Conservation (phyloP, 179 eudicot species). For the Pouteria campechiana region DNA sequence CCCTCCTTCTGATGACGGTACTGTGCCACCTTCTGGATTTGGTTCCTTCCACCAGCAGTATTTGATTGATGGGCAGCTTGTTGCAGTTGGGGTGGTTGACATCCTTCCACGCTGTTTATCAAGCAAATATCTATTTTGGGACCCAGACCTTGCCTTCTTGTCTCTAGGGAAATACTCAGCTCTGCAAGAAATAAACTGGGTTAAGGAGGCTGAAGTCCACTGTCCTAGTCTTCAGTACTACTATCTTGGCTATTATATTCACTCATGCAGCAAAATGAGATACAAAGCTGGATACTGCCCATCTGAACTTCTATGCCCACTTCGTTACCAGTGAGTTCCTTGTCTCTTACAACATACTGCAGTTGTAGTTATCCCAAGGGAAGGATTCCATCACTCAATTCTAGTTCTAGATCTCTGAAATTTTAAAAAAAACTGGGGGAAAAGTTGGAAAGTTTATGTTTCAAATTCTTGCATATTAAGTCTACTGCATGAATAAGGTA, state of each 20-base stretch:
- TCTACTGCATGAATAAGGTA: too few species aligned
- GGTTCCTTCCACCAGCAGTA: slow-evolving; percentile 99
- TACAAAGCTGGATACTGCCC: slow-evolving; percentile 91
- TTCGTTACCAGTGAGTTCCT: slow-evolving; percentile 76
- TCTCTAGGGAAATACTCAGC: slow-evolving; percentile 90
- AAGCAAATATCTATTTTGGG: slow-evolving; percentile 97
- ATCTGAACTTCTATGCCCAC: slow-evolving; percentile 95
- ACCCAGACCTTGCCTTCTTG: slow-evolving; percentile 74
- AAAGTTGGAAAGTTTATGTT: too few species aligned
- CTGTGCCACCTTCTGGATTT: slow-evolving; percentile 84
- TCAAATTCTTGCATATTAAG: too few species aligned
- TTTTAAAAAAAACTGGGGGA: too few species aligned
- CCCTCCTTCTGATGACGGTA: slow-evolving; percentile 45
- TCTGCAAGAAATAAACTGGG: slow-evolving; percentile 77
- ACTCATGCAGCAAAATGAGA: slow-evolving; percentile 93
- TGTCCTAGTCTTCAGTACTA: slow-evolving; percentile 86
- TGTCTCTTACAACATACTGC: neutral
- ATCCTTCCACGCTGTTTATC: slow-evolving; percentile 94
- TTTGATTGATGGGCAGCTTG: slow-evolving; percentile 65
- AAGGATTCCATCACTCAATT: too few species aligned
- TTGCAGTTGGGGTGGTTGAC: slow-evolving; percentile 97
- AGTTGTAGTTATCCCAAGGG: neutral
- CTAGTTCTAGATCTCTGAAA: too few species aligned
- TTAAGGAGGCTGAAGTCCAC: slow-evolving; percentile 49
- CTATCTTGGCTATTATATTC: slow-evolving; percentile 96